Base-by-base conservation (phyloP, 805 yeast species). In the Lipomyces orientalis region DNA sequence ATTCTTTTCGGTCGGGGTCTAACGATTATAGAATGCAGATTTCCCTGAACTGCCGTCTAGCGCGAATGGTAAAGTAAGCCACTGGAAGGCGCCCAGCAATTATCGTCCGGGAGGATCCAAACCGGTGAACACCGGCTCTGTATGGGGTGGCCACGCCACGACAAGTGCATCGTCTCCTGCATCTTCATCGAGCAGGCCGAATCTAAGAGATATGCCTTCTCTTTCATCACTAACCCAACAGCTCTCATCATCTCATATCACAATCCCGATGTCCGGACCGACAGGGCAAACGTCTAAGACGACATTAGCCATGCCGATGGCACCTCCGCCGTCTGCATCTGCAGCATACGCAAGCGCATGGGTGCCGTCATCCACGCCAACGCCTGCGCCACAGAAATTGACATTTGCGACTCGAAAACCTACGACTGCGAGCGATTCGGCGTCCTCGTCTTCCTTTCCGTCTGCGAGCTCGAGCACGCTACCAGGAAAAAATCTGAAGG, bases 401-500 rank as follows among this genome's bases (percentile, higher is more conserved):
- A 46, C 62, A 4, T 58, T 62, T 55, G 65, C 69, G 2, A 6
- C 62, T 19, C 57, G 39, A 39, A 55, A 55, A 54, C 62, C 68
- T 10, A 35, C 33, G 8, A 29, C 56, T 14, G 43, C 43, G 6
- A 22, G 58, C 29, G 29, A 25, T 35, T 19, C 66, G 22, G 1
- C 43, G 5, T 16, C 43, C 33, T 37, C 65, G 49, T 12, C 62
- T 14, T 31, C 64, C 9, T 37, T 64, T 14, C 16, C 66, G 12
- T 33, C 59, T 3, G 2, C 22, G 7, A n/a, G 10, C 14, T 19
- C 19, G n/a, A 51, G 14, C 12, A 35, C 22, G 12, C 14, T 57
- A 31, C 31, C 66, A n/a, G n/a, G 35, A 12, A 64, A 64, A 8
- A 67, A 64, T 33, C 39, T 64, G 59, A 68, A 52, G 19, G 71